Evolutionary conservation across 2,329 filamentous ascomycete species (phyloP).

Genomic region (Colletotrichum sp.): DNA sequence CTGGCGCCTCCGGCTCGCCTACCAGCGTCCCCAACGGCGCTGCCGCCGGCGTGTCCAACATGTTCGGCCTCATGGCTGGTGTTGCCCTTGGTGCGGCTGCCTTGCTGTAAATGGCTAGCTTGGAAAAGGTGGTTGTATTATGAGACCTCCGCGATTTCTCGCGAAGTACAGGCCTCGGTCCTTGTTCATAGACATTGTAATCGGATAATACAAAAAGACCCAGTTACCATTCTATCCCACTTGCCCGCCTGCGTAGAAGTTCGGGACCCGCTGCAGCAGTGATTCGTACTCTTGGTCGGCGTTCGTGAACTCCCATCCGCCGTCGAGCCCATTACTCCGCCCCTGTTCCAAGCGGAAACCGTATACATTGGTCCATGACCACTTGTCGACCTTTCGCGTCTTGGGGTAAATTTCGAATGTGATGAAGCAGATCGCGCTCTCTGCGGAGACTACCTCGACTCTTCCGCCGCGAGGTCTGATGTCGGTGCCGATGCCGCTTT

Average conservation of each 20-base stretch:
- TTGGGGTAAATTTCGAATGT: slow-evolving; percentile 4
- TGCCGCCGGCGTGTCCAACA: background rate
- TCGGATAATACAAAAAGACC: background rate
- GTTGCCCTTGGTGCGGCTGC: background rate
- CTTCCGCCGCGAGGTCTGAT: background rate
- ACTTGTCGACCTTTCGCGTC: background rate
- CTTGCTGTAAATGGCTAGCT: background rate
- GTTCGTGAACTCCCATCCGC: slow-evolving; percentile 25
- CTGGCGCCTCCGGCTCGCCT: background rate
- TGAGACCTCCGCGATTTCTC: background rate
- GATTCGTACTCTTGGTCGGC: slow-evolving; percentile 31
- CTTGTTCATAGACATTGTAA: background rate
- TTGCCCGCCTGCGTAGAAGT: slow-evolving; percentile 22
- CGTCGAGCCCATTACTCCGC: slow-evolving; percentile 19
- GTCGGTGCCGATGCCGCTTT: slow-evolving; percentile 20
- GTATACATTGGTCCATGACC: slow-evolving; percentile 8
- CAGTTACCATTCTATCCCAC: background rate
- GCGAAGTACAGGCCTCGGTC: background rate
- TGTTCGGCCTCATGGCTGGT: background rate
- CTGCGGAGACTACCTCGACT: background rate
- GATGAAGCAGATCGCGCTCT: slow-evolving; percentile 8
- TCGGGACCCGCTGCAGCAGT: slow-evolving; percentile 23
- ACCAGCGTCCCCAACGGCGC: background rate
- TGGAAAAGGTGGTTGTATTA: background rate
- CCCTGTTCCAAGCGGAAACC: background rate